These are phyloP conservation scores for Jaltomata sinuosa DNA, from an alignment of 257 asterid species.

Conservation along the genomic window DNA sequence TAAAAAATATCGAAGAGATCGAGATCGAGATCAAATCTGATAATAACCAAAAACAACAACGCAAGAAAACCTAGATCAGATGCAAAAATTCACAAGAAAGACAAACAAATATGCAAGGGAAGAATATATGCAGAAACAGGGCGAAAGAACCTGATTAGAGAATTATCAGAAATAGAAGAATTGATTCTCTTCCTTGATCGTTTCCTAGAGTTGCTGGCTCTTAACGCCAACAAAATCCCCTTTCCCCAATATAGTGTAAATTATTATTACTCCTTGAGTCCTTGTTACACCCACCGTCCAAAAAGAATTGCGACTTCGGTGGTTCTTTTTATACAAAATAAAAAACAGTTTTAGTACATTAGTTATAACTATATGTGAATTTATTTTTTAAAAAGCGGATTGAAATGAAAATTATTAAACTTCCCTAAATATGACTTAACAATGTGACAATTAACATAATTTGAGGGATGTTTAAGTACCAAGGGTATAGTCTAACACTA, in stretches of 20 bases:
- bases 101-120: not conserved
- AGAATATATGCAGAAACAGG: not conserved
- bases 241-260: not conserved
- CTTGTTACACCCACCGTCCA: too few species aligned
- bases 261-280: too few species aligned
- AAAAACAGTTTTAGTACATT: too few species aligned
- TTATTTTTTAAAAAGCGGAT: not conserved
- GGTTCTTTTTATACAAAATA: too few species aligned
- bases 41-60: not conserved
- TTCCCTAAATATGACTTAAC: not conserved
- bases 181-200: not conserved
- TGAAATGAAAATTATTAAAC: not conserved
- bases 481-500: too few species aligned
- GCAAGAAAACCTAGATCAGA: not conserved
- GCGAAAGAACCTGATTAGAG: not conserved
- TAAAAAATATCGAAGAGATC: not conserved
- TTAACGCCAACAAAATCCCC: too few species aligned
- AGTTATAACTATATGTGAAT: not conserved
- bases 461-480: too few species aligned
- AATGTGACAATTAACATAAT: not conserved
- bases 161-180: not conserved
- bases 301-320: too few species aligned
- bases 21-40: conserved; percentile 11
- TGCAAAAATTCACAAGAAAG: not conserved
- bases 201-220: not conserved